A percentile compares a stretch with the other conserved stretches of the same genome.
Evolutionary conservation across 768 basidiomycete species (phyloP).

Genomic region (Russula emetica): DNA sequence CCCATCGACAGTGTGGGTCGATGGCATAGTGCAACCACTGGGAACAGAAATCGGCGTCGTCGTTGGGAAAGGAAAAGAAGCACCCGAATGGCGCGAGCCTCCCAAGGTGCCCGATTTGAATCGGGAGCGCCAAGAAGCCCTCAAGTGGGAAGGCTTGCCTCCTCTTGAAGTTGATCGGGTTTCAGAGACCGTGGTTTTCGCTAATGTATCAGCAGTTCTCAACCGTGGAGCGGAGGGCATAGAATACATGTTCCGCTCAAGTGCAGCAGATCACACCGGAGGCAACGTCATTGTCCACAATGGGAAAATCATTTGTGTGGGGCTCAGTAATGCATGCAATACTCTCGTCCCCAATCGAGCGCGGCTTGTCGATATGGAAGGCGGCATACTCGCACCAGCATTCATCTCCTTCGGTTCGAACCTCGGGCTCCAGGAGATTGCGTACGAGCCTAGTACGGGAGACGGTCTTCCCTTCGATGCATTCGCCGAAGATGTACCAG

Average conservation of each 20-base stretch:
- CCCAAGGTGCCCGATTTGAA: constrained; percentile 57
- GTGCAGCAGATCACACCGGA: constrained; percentile 10
- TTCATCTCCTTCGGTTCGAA: constrained; percentile 59
- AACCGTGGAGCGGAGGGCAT: constrained; percentile 14
- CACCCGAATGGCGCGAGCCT: constrained; percentile 26
- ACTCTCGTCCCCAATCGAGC: constrained; percentile 14
- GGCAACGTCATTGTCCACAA: constrained; percentile 46
- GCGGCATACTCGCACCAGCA: constrained; percentile 60
- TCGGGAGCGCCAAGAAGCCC: constrained; percentile 51
- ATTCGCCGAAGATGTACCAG: constrained; percentile 40
- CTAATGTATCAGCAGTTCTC: constrained; percentile 46
- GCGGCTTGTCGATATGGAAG: constrained; percentile 50
- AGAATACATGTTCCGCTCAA: constrained; percentile 23
- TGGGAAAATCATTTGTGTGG: constrained; percentile 53
- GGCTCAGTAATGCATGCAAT: constrained; percentile 26
- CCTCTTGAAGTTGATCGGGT: constrained; percentile 46
- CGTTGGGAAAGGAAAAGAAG: constrained; percentile 28
- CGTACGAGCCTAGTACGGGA: constrained; percentile 50
- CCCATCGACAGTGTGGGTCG: constrained; percentile 65
- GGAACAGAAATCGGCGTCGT: constrained; percentile 39
- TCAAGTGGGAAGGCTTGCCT: constrained; percentile 65
- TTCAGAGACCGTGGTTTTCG: constrained; percentile 46
- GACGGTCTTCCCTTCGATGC: constrained; percentile 59
- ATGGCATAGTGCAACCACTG: constrained; percentile 64
- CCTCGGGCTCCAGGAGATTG: constrained; percentile 63